phyloP scores from a whole-genome alignment of 2,329 filamentous ascomycete genomes.

The Elsinoe perseae region DNA sequence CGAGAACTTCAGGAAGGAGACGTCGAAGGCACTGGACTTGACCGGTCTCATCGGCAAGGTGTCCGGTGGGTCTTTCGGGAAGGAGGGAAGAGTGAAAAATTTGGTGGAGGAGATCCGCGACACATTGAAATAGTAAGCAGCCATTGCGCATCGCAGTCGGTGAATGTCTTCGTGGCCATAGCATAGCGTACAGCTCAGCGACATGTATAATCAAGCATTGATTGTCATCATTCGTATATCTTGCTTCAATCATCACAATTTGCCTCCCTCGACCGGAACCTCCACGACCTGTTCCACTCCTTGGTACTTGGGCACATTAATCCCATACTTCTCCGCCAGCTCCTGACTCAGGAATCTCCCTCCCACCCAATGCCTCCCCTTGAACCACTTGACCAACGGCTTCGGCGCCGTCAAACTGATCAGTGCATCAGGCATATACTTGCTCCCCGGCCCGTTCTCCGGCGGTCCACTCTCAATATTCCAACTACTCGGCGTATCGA shows the following conservation, averaged over 20 bases:
- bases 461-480: conserved; percentile 83
- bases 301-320: conserved; percentile 74
- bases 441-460: conserved; percentile 63
- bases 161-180: not conserved
- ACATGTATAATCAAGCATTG: not conserved
- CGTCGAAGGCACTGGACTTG: conserved; percentile 52
- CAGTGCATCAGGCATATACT: conserved; percentile 70
- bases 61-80: conserved; percentile 45
- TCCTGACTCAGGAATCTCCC: conserved; percentile 75
- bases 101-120: conserved; percentile 53
- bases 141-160: not conserved
- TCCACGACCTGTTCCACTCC: conserved; percentile 88
- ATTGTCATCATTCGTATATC: not conserved
- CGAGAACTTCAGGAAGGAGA: conserved; percentile 51
- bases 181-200: conserved; percentile 11
- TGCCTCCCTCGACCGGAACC: conserved; percentile 43
- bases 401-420: conserved; percentile 92
- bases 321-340: conserved; percentile 75
- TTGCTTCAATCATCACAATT: conserved; percentile 37
- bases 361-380: conserved; percentile 83
- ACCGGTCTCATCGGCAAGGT: conserved; percentile 42
- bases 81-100: conserved; percentile 53
- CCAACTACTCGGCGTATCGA: conserved; percentile 93
- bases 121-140: conserved; percentile 29
- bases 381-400: conserved; percentile 75